Base-by-base conservation (phyloP, 352 stramenopile genomes). In the Aphanomyces cochlioides region DNA sequence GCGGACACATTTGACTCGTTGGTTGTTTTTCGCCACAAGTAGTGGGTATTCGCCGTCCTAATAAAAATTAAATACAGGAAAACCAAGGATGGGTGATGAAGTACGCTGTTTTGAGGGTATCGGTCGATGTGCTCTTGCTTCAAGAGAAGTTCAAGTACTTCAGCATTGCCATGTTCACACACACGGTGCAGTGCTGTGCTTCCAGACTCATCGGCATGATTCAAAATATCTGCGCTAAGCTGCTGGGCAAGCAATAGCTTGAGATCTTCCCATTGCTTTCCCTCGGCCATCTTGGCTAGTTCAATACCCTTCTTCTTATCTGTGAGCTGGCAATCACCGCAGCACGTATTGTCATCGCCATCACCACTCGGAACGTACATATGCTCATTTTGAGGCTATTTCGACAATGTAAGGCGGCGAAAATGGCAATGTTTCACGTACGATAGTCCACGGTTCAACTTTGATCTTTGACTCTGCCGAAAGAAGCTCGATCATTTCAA, bases 1-100 rank as follows among this genome's bases (percentile, higher is more conserved):
- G 28, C 60, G 60, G 12, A 67, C 37, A 37, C 60, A 67, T 37
- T 67, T 67, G 19, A 67, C 37, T 6, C 37, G n/a, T 13, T 67
- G 48, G 36, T 34, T 39, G 5, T 40, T n/a, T n/a, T n/a, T 39
- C 17, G 59, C 59, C 5, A 57, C 19, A 36, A 67, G 17, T 40
- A 67, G 19, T 28, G 59, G 15, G 36, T 57, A 67, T 19, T 67
- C 15, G 47, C 60, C 60, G 47, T 67, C 7, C 37, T 58, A 67
- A n/a, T 5, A 28, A 34, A 19, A 13, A 41, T 0, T 4, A 1
- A 67, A 17, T 8, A 61, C 17, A 50, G 10, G 1, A 12, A 57
- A 67, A 5, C 15, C 19, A n/a, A 57, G 15, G 21, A 7, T 61
- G 10, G 7, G 28, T 17, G 3, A 17, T 60, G 1, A 10, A 6